These are phyloP conservation scores for Trametes versicolor DNA, from an alignment of 1,284 basidiomycete species.

Conservation along the genomic window DNA sequence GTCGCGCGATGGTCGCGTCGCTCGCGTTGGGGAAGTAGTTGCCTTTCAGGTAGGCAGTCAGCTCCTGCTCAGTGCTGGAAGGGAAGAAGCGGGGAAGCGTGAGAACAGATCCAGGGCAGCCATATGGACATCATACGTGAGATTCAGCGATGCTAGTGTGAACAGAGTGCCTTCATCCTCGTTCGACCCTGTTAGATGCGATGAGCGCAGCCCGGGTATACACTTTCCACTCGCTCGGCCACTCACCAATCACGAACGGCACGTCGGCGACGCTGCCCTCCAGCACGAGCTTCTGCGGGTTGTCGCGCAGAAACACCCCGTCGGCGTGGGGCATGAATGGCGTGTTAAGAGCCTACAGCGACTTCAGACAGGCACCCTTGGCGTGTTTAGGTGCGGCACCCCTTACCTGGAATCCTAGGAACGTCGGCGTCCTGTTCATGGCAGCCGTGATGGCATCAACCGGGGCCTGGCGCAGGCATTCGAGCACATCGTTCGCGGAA, in stretches of 20 bases:
- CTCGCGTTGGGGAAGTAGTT: constrained; percentile 8
- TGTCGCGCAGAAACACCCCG: constrained; percentile 42
- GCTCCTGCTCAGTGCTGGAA: constrained; percentile 11
- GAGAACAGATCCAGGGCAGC: constrained; percentile 15
- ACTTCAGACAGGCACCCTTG: not conserved
- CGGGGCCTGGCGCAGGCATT: constrained; percentile 50
- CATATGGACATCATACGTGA: constrained; percentile 26
- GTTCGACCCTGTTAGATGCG: constrained; percentile 29
- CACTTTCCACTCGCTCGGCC: not conserved
- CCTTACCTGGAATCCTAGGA: constrained; percentile 7
- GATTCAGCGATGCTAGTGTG: constrained; percentile 27
- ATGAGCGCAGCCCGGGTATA: not conserved
- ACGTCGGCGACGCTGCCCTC: constrained; percentile 39
- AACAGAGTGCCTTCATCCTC: constrained; percentile 48
- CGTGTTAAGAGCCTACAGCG: constrained; percentile 26
- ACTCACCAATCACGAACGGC: constrained; percentile 41
- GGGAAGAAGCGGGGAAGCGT: not conserved
- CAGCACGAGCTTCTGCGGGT: constrained; percentile 37
- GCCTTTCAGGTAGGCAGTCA: constrained; percentile 1
- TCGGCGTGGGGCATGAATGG: constrained; percentile 43
- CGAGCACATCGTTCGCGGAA: constrained; percentile 46
- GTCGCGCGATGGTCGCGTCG: not conserved
- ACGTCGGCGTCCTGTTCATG: constrained; percentile 28
- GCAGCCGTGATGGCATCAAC: constrained; percentile 42
- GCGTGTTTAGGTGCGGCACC: too few relatives aligned